A percentile compares a stretch with the other conserved stretches of the same genome.
phyloP scores from a whole-genome alignment of 805 yeast genomes.

The Cyberlindnera nakhonratchasimensis region DNA sequence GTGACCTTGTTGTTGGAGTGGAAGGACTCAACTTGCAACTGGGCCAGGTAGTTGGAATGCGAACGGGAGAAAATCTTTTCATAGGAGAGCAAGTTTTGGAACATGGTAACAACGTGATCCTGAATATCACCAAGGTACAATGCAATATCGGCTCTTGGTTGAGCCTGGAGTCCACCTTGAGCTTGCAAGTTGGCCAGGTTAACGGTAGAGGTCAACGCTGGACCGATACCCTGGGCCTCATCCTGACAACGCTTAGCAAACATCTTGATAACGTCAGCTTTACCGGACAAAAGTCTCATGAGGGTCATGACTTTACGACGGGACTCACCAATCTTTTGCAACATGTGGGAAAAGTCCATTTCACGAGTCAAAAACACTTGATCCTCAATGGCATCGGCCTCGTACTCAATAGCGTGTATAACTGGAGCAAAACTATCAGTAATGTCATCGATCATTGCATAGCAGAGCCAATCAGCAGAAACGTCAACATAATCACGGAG shows the following conservation, averaged over 20 bases:
- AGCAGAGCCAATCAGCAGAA: constrained; percentile 78
- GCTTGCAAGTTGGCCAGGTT: constrained; percentile 35
- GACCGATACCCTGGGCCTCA: constrained; percentile 41
- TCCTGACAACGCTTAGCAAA: constrained; percentile 94
- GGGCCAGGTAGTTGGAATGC: constrained; percentile 90
- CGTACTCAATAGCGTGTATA: constrained; percentile 71
- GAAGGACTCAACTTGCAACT: constrained; percentile 88
- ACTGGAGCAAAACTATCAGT: constrained; percentile 85
- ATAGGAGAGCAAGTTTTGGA: constrained; percentile 81
- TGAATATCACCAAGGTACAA: constrained; percentile 92
- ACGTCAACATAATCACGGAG: constrained; percentile 74
- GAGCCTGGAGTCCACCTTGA: constrained; percentile 31
- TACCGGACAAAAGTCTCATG: constrained; percentile 84
- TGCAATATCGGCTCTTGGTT: constrained; percentile 89
- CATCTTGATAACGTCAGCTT: constrained; percentile 95
- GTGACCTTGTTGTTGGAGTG: constrained; percentile 82
- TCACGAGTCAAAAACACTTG: constrained; percentile 80
- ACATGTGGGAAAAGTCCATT: constrained; percentile 70
- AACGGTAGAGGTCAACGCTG: constrained; percentile 37
- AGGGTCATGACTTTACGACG: constrained; percentile 90
- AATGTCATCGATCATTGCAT: constrained; percentile 78
- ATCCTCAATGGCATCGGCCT: constrained; percentile 75
- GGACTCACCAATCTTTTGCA: constrained; percentile 81
- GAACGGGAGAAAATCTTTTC: constrained; percentile 92
- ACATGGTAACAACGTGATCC: constrained; percentile 96